These are phyloP conservation scores for Flaveria bidentis DNA, from an alignment of 129 eudicot species.

Conservation along the genomic window DNA sequence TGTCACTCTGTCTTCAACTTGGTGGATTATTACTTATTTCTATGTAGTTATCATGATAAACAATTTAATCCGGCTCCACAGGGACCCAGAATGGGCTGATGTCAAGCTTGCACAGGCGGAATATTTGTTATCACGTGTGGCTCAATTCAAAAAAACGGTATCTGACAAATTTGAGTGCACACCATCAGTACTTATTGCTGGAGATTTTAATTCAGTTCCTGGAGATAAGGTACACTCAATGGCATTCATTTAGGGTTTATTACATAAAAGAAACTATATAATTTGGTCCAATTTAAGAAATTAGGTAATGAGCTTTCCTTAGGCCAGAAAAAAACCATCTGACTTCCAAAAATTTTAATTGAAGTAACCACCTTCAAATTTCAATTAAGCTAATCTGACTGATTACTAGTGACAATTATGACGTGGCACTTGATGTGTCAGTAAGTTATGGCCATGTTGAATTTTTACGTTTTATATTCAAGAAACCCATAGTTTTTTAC, in stretches of 20 bases:
- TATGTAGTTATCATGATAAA: not conserved
- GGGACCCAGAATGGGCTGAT: conserved; percentile 97
- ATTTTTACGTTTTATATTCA: not conserved
- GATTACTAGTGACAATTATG: not conserved
- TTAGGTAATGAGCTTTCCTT: not conserved
- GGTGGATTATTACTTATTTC: conserved; percentile 4
- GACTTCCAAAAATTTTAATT: not conserved
- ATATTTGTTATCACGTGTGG: conserved; percentile 68
- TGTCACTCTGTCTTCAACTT: not conserved
- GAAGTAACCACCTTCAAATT: not conserved
- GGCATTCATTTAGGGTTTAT: not conserved
- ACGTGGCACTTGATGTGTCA: not conserved
- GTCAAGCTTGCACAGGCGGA: conserved; percentile 89
- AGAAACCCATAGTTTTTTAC: not conserved
- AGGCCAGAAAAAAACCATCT: not conserved
- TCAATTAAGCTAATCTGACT: not conserved
- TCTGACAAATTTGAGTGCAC: conserved; percentile 57
- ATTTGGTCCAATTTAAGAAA: not conserved
- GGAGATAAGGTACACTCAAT: conserved; percentile 71
- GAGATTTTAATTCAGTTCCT: conserved; percentile 93
- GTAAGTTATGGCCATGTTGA: not conserved
- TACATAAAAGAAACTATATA: not conserved
- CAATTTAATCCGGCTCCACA: conserved; percentile 24
- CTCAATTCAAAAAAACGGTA: conserved; percentile 52
- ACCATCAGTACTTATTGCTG: conserved; percentile 77